Evolutionary conservation across 768 basidiomycete species (phyloP).

Genomic region (Auriscalpium orientale): DNA sequence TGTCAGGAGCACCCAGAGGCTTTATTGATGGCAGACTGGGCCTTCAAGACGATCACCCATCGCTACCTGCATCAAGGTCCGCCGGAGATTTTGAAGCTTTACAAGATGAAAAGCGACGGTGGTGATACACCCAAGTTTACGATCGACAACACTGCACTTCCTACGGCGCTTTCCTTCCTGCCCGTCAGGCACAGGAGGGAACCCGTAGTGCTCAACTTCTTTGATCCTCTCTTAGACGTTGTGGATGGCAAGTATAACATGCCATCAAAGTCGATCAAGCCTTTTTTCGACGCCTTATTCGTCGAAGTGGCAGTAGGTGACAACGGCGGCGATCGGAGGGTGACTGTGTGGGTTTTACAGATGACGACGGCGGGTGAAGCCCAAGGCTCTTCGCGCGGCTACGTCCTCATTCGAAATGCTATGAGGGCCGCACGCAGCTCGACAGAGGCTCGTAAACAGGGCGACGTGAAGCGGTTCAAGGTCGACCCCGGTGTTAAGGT

Average conservation of each 20-base stretch:
- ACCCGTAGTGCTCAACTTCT: background rate
- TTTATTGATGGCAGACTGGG: background rate
- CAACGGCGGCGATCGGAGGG: background rate
- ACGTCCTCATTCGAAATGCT: background rate
- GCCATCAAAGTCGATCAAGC: background rate
- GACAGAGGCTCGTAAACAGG: background rate
- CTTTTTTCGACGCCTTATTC: background rate
- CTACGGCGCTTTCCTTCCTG: background rate
- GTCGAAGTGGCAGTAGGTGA: background rate
- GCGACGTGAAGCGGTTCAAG: background rate
- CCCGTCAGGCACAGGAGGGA: background rate
- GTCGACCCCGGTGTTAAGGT: background rate
- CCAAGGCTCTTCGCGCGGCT: background rate
- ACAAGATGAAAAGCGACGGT: background rate
- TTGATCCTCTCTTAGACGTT: background rate
- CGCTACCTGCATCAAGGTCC: background rate
- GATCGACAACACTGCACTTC: background rate
- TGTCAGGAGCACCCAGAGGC: background rate
- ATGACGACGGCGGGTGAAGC: background rate
- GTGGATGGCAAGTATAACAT: background rate
- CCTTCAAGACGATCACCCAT: background rate
- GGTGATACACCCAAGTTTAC: background rate
- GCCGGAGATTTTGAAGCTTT: too few relatives aligned
- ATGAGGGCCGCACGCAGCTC: background rate
- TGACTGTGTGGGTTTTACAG: background rate